These are phyloP conservation scores for Filobasidium wieringae DNA, from an alignment of 768 basidiomycete genomes.

Conservation along the genomic window DNA sequence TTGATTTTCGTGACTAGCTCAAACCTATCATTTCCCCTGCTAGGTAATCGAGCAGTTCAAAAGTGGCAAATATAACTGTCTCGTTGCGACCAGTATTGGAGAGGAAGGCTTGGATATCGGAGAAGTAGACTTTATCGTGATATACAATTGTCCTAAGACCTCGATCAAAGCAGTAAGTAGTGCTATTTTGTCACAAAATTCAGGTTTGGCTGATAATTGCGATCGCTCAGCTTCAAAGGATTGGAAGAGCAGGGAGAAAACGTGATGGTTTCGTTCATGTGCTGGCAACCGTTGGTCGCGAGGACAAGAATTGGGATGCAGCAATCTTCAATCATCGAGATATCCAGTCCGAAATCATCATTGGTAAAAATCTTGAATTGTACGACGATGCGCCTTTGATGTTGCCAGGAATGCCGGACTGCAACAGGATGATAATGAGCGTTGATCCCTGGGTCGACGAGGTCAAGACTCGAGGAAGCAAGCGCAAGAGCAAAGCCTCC, in stretches of 20 bases:
- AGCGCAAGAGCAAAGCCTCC: conserved; percentile 6
- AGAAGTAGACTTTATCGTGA: conserved; percentile 87
- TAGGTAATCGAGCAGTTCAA: conserved; percentile 84
- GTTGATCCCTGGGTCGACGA: conserved; percentile 46
- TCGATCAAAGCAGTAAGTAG: conserved; percentile 80
- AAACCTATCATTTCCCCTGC: neutral
- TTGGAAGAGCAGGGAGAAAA: conserved; percentile 90
- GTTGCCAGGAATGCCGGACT: conserved; percentile 59
- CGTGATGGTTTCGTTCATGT: conserved; percentile 81
- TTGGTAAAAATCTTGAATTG: conserved; percentile 75
- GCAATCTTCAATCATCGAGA: conserved; percentile 75
- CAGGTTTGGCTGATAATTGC: neutral
- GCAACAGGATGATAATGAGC: conserved; percentile 72
- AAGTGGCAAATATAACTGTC: conserved; percentile 69
- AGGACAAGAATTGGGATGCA: conserved; percentile 79
- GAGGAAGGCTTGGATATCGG: conserved; percentile 98
- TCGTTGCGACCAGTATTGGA: conserved; percentile 92
- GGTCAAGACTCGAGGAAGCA: conserved; percentile 19
- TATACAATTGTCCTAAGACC: conserved; percentile 92
- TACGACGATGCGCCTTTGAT: conserved; percentile 85
- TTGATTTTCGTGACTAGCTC: too few relatives aligned
- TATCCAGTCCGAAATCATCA: conserved; percentile 75
- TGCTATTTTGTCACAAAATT: neutral
- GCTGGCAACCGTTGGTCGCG: conserved; percentile 76
- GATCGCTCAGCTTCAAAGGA: conserved; percentile 69